Evolutionary conservation across 2,329 filamentous ascomycete species (phyloP), one percentile per base, ranked within the genome.

Genomic region (Xylariaceae sp.): DNA sequence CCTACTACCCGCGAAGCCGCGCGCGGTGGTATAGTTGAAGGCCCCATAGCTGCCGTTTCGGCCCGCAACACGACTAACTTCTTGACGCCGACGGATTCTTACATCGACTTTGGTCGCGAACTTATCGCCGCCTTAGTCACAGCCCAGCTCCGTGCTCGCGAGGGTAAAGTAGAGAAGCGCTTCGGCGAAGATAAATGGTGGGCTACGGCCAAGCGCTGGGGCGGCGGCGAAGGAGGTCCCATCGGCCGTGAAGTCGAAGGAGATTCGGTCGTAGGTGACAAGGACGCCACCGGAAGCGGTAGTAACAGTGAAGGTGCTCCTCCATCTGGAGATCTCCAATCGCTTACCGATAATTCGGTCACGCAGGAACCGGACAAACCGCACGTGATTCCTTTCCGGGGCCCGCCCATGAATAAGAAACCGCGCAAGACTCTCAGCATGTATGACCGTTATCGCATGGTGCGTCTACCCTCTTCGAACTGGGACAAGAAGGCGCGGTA

Each of bases 371-470:
- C 45, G 24, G 36, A 9, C 43, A 50, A 39, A 21, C 32, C 47
- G 27, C 48, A 27, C 6, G 50, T 48, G 7, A 57, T 67, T 41
- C 63, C 65, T 6, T 54, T 67, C 51, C 65, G 63, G 32, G 67
- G 64, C 10, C 62, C 63, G 30, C 72, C 70, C 3, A 58, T 67
- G 3, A 67, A 63, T 29, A 82, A 82, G 67, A 82, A 78, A 57
- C 69, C 77, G 30, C 78, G 81, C 54, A 83, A 81, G 67, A 82
- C 76, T 45, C 70, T 82, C 67, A 78, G 76, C 56, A 77, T 85
- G 40, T 87, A 86, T 65, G 84, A 87, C 65, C 81, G 77, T 61
- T 87, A 87, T 69, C 79, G 84, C 51, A 85, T 83, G 76, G 74
- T 87, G 37, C 76, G 81, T 2, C 81, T 80, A 7, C 84, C 84